These are phyloP conservation scores for Trichothecium sympodiale DNA, from an alignment of 2,329 filamentous ascomycete genomes.

Conservation along the genomic window DNA sequence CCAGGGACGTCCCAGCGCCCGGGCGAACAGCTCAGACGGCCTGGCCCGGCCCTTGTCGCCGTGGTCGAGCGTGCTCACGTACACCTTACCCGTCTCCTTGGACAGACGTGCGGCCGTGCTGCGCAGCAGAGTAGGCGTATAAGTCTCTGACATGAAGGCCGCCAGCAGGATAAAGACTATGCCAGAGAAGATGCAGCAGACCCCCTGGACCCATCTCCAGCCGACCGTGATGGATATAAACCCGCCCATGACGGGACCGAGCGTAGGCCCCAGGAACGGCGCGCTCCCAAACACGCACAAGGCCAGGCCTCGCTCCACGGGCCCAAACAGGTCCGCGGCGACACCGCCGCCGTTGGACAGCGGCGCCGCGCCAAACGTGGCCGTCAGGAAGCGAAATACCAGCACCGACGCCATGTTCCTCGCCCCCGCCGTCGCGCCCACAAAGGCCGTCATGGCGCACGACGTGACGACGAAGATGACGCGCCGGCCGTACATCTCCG, in stretches of 20 bases:
- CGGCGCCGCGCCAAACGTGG: conserved; percentile 43
- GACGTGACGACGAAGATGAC: conserved; percentile 44
- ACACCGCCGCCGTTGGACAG: conserved; percentile 46
- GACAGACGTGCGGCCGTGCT: conserved; percentile 32
- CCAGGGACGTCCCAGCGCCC: conserved; percentile 45
- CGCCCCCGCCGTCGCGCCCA: conserved; percentile 33
- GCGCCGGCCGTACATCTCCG: conserved; percentile 25
- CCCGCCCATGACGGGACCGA: conserved; percentile 45
- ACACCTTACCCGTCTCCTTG: conserved; percentile 35
- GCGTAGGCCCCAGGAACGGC: conserved; percentile 46
- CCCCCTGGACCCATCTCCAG: conserved; percentile 49
- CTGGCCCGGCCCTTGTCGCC: conserved; percentile 27
- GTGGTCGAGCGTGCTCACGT: conserved; percentile 25
- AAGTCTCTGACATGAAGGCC: conserved; percentile 39
- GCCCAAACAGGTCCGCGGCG: conserved; percentile 45
- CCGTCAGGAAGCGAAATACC: conserved; percentile 49
- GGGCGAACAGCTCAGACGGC: conserved; percentile 17
- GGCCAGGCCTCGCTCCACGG: conserved; percentile 37
- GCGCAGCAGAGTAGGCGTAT: conserved; percentile 37
- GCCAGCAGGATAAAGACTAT: conserved; percentile 35
- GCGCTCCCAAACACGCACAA: conserved; percentile 44
- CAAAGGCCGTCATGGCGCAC: conserved; percentile 30
- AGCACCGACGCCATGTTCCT: conserved; percentile 43
- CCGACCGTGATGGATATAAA: conserved; percentile 44
- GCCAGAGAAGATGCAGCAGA: conserved; percentile 44